Evolutionary conservation across 208 protist genomes (phyloP), one percentile per base, ranked within the genome.

Genomic region (Phytomonas francai): DNA sequence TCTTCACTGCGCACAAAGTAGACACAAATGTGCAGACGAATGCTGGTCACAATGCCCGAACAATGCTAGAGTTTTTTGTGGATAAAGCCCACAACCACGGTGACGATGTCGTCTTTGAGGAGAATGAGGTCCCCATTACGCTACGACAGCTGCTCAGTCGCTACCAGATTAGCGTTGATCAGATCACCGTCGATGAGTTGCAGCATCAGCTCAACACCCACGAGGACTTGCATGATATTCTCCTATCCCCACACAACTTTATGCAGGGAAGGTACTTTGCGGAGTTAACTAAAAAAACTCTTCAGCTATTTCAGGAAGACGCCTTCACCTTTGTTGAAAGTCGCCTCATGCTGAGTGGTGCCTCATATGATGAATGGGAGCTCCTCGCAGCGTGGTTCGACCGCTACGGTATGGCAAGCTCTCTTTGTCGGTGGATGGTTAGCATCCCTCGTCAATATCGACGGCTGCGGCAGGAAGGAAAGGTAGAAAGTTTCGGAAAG

Each of bases 401-500:
- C 76, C 83, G 92, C 60, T 97, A 99, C 84, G 84, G 95, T 61
- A 91, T 99, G 77, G 95, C 93, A 62, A 98, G 88, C 63, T 80
- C 85, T 7, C 97, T 99, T 73, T 95, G 94, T 61, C 75, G 97
- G 19, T 99, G 98, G 97, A 90, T 99, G 71, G 96, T 99, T 56
- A 94, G 97, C 71, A 77, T 98, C 51, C 97, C 95, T 25, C 82
- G 97, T 32, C 81, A 98, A 59, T 97, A 97, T 74, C 74, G 84
- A 31, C 78, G 93, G 12, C 90, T 97, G 65, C 79, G 85, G 32
- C 86, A 92, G 59, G 73, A 83, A 14, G 83, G 87, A 33, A 66
- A 75, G 8, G 84, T 98, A 16, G 70, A 78, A 22, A 97, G 83
- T 72, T 99, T 99, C 74, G 84, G 93, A 42, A 83, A 99, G 59